These are phyloP conservation scores for Patellifolia procumbens DNA, from an alignment of 179 eudicot species.

Conservation along the genomic window DNA sequence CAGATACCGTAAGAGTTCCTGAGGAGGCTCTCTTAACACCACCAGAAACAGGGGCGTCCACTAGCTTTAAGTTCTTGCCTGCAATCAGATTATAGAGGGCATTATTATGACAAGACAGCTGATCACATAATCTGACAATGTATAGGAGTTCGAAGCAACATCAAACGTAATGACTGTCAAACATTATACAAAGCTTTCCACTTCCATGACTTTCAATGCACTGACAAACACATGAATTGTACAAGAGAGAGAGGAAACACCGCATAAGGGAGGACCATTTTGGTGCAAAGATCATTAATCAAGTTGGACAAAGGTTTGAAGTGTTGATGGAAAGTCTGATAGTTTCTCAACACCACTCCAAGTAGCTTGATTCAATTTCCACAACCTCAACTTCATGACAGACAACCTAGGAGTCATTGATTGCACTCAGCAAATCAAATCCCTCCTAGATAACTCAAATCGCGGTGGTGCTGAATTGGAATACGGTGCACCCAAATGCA, in stretches of 20 bases:
- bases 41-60: slow-evolving; percentile 99
- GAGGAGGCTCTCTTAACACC: slow-evolving; percentile 86
- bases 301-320: background rate
- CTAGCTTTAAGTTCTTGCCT: slow-evolving; percentile 71
- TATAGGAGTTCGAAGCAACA: background rate
- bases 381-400: background rate
- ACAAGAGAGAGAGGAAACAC: slow-evolving; percentile 1
- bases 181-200: background rate
- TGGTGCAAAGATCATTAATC: background rate
- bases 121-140: background rate
- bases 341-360: background rate
- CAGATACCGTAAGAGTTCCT: slow-evolving; percentile 89
- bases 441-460: background rate
- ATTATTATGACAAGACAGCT: background rate
- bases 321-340: background rate
- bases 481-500: background rate
- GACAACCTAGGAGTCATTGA: background rate
- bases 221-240: background rate
- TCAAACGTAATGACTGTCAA: background rate
- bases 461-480: background rate
- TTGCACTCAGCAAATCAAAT: background rate
- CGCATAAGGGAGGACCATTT: background rate
- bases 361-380: background rate
- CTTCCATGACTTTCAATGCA: slow-evolving; percentile 1
- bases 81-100: slow-evolving; percentile 32